Percentiles rank a stretch among this genome's conserved stretches.
phyloP scores from a whole-genome alignment of 192 early-diverging fungal species.

The Mortierella claussenii region DNA sequence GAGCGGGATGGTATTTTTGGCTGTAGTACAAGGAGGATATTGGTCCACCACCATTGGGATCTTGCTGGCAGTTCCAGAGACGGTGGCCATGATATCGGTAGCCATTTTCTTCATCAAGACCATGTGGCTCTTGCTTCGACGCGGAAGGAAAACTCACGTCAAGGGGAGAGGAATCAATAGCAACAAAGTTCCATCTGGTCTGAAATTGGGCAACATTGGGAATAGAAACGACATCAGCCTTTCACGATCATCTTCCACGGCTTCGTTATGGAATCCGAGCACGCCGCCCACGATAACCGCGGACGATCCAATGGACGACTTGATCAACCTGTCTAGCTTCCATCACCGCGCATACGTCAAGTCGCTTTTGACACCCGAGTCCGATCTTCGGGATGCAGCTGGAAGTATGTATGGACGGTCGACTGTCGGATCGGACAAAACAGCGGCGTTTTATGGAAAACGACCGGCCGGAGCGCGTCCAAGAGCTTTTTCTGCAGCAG shows the following conservation, averaged over 20 bases:
- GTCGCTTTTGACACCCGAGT: slow-evolving; percentile 21
- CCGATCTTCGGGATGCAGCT: slow-evolving; percentile 28
- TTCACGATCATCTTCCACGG: slow-evolving; percentile 24
- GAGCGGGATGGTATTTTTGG: slow-evolving; percentile 16
- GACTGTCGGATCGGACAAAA: slow-evolving; percentile 43
- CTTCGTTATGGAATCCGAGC: slow-evolving; percentile 19
- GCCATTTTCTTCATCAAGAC: slow-evolving; percentile 44
- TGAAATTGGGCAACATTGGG: neutral
- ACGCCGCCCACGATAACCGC: neutral
- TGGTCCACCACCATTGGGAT: slow-evolving; percentile 42
- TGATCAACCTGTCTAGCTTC: slow-evolving; percentile 40
- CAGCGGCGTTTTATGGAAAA: neutral
- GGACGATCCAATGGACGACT: slow-evolving; percentile 20
- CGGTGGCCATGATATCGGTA: slow-evolving; percentile 31
- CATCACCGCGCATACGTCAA: slow-evolving; percentile 41
- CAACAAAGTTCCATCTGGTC: neutral
- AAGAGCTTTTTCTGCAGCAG: neutral
- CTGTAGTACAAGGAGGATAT: slow-evolving; percentile 30
- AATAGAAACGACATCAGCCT: neutral
- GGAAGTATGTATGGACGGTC: slow-evolving; percentile 48
- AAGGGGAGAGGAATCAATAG: slow-evolving; percentile 9
- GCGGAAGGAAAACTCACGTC: neutral
- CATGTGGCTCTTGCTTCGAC: slow-evolving; percentile 18
- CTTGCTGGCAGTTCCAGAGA: slow-evolving; percentile 41
- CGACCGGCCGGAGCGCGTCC: too few relatives aligned